Conservation (phyloP, 495 filamentous ascomycete genomes). For the Penicillium simplicissimum region DNA sequence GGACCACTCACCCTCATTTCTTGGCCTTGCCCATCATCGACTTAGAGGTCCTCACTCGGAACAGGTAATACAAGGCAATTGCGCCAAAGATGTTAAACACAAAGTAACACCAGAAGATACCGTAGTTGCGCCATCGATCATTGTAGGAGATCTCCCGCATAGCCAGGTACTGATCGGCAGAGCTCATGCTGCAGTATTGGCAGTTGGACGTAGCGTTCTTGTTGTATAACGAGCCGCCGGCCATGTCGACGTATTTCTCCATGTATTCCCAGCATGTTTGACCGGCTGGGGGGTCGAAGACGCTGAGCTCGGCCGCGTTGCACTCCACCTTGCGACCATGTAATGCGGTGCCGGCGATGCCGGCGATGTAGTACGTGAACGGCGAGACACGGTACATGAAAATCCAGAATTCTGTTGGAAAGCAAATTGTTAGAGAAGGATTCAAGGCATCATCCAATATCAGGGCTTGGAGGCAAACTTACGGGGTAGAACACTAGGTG, state of each 20-base stretch:
- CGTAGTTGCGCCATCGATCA: slow-evolving; percentile 69
- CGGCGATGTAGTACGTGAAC: slow-evolving; percentile 63
- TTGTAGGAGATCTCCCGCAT: slow-evolving; percentile 46
- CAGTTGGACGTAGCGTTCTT: slow-evolving; percentile 52
- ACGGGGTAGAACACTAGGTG: slow-evolving; percentile 52
- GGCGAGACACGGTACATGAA: slow-evolving; percentile 75
- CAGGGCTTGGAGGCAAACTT: background rate
- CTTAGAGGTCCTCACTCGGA: slow-evolving; percentile 48
- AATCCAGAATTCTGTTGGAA: slow-evolving; percentile 60
- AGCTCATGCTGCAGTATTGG: slow-evolving; percentile 55
- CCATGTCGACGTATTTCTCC: slow-evolving; percentile 39
- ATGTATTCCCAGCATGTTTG: slow-evolving; percentile 60
- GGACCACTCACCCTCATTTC: background rate
- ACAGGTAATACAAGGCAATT: slow-evolving; percentile 67
- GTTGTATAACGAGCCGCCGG: slow-evolving; percentile 55
- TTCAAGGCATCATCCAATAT: background rate
- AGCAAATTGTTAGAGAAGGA: background rate
- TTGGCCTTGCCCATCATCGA: slow-evolving; percentile 16
- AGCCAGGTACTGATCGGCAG: slow-evolving; percentile 62
- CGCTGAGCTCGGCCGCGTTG: slow-evolving; percentile 51
- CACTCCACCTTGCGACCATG: slow-evolving; percentile 57
- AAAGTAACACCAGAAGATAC: slow-evolving; percentile 61
- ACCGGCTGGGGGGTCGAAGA: slow-evolving; percentile 51
- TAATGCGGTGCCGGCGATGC: slow-evolving; percentile 55
- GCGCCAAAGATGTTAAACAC: slow-evolving; percentile 66